A percentile compares a stretch with the other conserved stretches of the same genome.
These are phyloP conservation scores for Salvia miltiorrhiza DNA, from an alignment of 257 asterid genomes.

Conservation along the genomic window DNA sequence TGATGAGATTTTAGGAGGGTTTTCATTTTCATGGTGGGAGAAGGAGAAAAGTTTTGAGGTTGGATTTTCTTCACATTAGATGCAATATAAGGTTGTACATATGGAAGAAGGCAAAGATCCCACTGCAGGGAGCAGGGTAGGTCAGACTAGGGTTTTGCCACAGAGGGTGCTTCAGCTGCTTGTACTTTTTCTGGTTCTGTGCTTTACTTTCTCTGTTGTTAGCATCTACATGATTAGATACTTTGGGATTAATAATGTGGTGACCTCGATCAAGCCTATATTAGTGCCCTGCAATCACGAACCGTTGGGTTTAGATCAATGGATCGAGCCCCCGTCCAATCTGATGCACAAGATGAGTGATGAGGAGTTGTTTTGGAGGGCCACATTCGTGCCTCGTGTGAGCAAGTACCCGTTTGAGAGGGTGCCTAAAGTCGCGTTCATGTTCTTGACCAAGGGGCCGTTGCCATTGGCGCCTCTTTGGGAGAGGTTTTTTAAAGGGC, in stretches of 20 bases:
- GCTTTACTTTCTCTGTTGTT: conserved; percentile 41
- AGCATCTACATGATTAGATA: conserved; percentile 51
- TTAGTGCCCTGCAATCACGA: conserved; percentile 32
- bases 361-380: conserved; percentile 57
- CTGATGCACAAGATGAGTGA: conserved; percentile 62
- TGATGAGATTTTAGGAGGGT: conserved; percentile 5
- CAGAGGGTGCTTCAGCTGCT: conserved; percentile 47
- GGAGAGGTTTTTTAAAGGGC: conserved; percentile 66
- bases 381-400: conserved; percentile 40
- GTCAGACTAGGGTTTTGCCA: conserved; percentile 43
- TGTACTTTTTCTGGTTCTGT: conserved; percentile 37
- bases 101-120: conserved; percentile 62
- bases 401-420: conserved; percentile 43
- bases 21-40: conserved; percentile 7
- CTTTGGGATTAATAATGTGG: conserved; percentile 31
- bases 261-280: conserved; percentile 23
- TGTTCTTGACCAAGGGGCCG: conserved; percentile 68
- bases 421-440: conserved; percentile 56
- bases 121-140: conserved; percentile 21
- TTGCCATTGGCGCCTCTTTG: conserved; percentile 59
- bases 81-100: conserved; percentile 20
- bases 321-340: conserved; percentile 42
- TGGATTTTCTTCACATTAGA: not conserved
- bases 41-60: not conserved
- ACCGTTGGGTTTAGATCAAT: conserved; percentile 18